phyloP scores from a whole-genome alignment of 352 stramenopile genomes.

The Pythium brassicae region DNA sequence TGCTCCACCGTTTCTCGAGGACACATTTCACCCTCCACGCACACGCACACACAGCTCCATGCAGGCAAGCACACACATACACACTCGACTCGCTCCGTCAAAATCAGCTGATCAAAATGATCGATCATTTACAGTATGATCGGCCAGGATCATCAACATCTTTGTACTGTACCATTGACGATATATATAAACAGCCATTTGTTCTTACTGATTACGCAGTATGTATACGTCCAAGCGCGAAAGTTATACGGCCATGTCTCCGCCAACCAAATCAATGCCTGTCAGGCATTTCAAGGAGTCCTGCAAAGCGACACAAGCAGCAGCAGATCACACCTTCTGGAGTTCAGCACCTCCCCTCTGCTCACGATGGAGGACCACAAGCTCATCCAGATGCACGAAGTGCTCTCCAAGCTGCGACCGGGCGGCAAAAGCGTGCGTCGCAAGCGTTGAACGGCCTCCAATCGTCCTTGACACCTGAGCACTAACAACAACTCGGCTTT shows the following conservation, averaged over 20 bases:
- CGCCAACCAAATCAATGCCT: background rate
- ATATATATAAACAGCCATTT: too few relatives aligned
- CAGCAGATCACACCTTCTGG: background rate
- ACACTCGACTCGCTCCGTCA: too few relatives aligned
- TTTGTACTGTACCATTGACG: too few relatives aligned
- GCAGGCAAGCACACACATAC: background rate
- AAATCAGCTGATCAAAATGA: too few relatives aligned
- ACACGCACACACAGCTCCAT: background rate
- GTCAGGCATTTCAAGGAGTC: background rate
- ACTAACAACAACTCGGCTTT: background rate
- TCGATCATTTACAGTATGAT: too few relatives aligned
- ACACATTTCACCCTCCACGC: too few relatives aligned
- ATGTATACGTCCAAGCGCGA: background rate
- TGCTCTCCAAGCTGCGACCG: constrained; percentile 79
- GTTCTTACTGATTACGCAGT: background rate
- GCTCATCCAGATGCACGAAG: constrained; percentile 81
- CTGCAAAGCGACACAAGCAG: background rate
- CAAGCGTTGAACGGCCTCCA: background rate
- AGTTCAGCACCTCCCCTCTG: background rate
- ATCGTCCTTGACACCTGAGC: background rate
- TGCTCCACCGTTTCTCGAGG: background rate
- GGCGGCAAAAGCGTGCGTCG: constrained; percentile 67
- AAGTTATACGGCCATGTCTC: background rate
- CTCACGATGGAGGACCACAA: constrained; percentile 76
- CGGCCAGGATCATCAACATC: too few relatives aligned